phyloP scores from a whole-genome alignment of 306 rosid genomes.

The Ormosia emarginata region DNA sequence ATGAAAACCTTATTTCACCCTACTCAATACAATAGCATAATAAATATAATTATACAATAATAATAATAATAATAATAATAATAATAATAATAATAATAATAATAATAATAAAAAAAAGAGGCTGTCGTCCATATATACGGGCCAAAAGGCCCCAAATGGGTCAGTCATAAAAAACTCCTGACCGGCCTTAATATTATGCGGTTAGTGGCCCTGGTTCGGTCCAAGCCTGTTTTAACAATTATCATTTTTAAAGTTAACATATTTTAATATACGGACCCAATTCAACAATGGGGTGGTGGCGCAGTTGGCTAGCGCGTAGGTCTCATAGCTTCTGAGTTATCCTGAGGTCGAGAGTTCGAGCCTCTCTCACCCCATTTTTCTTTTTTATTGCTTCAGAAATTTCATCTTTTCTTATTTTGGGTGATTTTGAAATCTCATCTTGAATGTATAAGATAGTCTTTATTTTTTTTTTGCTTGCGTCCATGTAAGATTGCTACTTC shows the following conservation, averaged over 20 bases:
- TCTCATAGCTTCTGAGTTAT: slow-evolving; percentile 29
- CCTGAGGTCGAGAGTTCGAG: slow-evolving; percentile 41
- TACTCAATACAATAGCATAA: no score
- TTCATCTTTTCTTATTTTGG: background rate
- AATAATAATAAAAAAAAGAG: no score
- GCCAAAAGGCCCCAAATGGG: background rate
- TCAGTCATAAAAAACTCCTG: background rate
- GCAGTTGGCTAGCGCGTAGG: slow-evolving; percentile 45
- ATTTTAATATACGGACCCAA: no score
- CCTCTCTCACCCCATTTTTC: slow-evolving; percentile 30
- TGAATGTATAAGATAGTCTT: no score
- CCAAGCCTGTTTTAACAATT: no score
- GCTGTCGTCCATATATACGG: no score
- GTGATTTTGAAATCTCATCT: background rate
- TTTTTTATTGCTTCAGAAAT: background rate
- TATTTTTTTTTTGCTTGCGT: no score
- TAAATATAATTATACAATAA: no score
- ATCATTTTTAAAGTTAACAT: no score
- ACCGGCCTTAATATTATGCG: background rate
- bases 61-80: no score
- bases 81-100: no score
- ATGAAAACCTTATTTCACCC: no score
- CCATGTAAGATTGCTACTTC: background rate
- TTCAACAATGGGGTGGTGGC: slow-evolving; percentile 25
- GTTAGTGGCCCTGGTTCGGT: background rate